Conservation (phyloP, 1,139 yeast genomes). For the Yamadazyma songkhlaensis region DNA sequence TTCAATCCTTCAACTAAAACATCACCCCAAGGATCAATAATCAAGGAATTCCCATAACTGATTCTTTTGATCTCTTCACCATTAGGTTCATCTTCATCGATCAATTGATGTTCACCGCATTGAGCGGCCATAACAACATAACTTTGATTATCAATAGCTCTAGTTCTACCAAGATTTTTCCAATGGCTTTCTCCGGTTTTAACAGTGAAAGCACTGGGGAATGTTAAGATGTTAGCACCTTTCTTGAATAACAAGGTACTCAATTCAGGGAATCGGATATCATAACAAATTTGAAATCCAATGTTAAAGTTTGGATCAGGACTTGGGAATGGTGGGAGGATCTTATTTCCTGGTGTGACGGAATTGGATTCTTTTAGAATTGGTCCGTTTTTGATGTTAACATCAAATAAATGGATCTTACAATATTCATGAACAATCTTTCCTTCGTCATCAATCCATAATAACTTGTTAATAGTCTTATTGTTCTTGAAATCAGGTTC, state of each 20-base stretch:
- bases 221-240: slow-evolving; percentile 80
- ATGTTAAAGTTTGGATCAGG: slow-evolving; percentile 40
- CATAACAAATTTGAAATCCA: slow-evolving; percentile 84
- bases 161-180: slow-evolving; percentile 71
- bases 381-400: slow-evolving; percentile 73
- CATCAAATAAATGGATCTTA: slow-evolving; percentile 87
- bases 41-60: slow-evolving; percentile 83
- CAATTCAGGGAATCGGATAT: slow-evolving; percentile 84
- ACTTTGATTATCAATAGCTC: slow-evolving; percentile 87
- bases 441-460: slow-evolving; percentile 71
- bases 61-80: slow-evolving; percentile 36
- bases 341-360: slow-evolving; percentile 70
- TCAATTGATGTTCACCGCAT: slow-evolving; percentile 65
- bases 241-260: slow-evolving; percentile 58
- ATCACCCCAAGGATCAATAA: slow-evolving; percentile 91
- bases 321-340: slow-evolving; percentile 51
- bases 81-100: slow-evolving; percentile 30
- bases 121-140: slow-evolving; percentile 93
- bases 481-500: slow-evolving; percentile 61
- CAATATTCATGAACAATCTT: slow-evolving; percentile 66
- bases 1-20: slow-evolving; percentile 56
- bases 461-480: slow-evolving; percentile 52
- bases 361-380: slow-evolving; percentile 72
- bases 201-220: slow-evolving; percentile 90
- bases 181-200: slow-evolving; percentile 92